These are phyloP conservation scores for Chlorella sp. DNA, from an alignment of 139 green algal species.

Conservation along the genomic window DNA sequence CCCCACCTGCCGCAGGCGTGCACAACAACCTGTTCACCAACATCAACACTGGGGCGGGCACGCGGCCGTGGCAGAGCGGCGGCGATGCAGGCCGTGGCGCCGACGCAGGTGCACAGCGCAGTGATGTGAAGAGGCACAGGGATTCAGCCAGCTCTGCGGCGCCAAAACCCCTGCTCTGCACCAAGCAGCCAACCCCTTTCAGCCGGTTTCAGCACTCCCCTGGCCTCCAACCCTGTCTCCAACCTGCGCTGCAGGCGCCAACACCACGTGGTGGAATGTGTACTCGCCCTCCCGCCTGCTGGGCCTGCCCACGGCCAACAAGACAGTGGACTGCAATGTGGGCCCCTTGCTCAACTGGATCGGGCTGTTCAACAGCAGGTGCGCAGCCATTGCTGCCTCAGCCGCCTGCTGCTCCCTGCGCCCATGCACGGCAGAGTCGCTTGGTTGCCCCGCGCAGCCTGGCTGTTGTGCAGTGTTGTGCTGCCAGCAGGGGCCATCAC, in stretches of 20 bases:
- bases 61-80: neutral
- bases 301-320: neutral
- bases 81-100: neutral
- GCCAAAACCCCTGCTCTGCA: too few relatives aligned
- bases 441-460: too few relatives aligned
- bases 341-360: neutral
- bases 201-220: too few relatives aligned
- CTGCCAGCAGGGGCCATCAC: too few relatives aligned
- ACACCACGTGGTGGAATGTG: slow-evolving; percentile 1
- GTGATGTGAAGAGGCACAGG: too few relatives aligned
- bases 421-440: too few relatives aligned
- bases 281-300: neutral
- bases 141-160: too few relatives aligned
- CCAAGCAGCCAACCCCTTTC: too few relatives aligned
- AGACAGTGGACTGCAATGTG: neutral
- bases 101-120: neutral
- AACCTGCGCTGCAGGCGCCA: neutral
- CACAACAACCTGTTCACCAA: slow-evolving; percentile 26
- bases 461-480: neutral
- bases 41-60: neutral
- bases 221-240: too few relatives aligned
- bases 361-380: neutral
- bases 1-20: neutral
- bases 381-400: too few relatives aligned
- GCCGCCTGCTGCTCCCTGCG: too few relatives aligned